Conservation (phyloP, 257 asterid species). For the Verbascum thapsus region DNA sequence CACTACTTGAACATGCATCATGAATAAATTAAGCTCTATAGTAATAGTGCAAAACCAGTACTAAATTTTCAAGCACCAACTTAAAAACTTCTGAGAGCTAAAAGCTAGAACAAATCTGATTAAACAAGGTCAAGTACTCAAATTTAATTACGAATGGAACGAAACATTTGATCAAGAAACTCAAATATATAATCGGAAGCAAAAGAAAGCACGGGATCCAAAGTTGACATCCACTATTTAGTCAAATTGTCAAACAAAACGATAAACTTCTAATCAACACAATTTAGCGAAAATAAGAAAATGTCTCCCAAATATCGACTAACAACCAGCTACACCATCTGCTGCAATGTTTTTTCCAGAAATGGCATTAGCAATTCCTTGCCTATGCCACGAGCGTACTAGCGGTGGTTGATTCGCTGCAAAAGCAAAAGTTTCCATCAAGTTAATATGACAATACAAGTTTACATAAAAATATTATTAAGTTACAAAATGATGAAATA, state of each 20-base stretch:
- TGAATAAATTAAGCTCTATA: too few relatives aligned
- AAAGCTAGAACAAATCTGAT: not conserved
- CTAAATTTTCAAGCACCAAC: too few relatives aligned
- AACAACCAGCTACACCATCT: constrained; percentile 1
- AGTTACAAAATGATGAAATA: not conserved
- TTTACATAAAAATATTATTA: not conserved
- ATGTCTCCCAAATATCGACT: constrained; percentile 17
- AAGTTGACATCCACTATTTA: constrained; percentile 21
- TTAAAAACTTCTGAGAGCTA: not conserved
- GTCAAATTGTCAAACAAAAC: constrained; percentile 19
- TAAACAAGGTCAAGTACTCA: not conserved
- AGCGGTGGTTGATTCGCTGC: constrained; percentile 87
- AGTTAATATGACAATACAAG: not conserved
- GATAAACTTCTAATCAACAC: constrained; percentile 25
- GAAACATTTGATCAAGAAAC: not conserved
- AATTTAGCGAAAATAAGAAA: constrained; percentile 9
- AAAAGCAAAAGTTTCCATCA: constrained; percentile 16
- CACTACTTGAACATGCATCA: too few relatives aligned
- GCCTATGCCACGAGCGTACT: constrained; percentile 82
- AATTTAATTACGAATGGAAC: not conserved
- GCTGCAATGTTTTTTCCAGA: constrained; percentile 23
- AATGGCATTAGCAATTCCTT: not conserved
- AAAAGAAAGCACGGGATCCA: constrained; percentile 18
- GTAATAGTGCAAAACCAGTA: too few relatives aligned
- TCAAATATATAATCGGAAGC: not conserved